phyloP scores from a whole-genome alignment of 1,284 basidiomycete species.

The Serendipita sp. region DNA sequence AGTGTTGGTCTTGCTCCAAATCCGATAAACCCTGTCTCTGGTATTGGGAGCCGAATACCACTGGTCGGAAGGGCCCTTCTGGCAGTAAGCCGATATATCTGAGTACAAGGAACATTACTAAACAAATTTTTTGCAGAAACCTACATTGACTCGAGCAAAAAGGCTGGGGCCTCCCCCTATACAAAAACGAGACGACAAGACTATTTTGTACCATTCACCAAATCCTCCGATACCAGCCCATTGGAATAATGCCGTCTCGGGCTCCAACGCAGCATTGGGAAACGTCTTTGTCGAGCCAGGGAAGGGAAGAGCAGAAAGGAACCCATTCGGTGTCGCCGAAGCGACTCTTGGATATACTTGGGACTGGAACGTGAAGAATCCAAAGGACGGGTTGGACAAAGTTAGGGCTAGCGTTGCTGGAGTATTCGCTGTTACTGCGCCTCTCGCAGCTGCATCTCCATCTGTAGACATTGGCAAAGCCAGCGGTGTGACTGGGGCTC shows the following conservation, averaged over 20 bases:
- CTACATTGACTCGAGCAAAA: neutral
- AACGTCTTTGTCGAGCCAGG: neutral
- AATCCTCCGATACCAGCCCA: neutral
- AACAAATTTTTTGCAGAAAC: neutral
- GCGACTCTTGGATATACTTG: constrained; percentile 2
- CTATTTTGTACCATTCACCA: neutral
- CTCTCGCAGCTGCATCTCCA: neutral
- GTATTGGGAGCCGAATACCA: neutral
- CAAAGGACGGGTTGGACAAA: neutral
- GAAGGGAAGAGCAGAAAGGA: neutral
- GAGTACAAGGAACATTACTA: neutral
- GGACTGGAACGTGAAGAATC: constrained; percentile 1
- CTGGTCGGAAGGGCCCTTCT: neutral
- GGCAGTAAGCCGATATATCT: neutral
- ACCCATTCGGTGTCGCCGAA: constrained; percentile 2
- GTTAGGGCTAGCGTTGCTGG: neutral
- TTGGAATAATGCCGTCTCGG: constrained; percentile 3
- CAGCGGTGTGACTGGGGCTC: neutral
- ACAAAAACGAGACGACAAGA: constrained; percentile 1
- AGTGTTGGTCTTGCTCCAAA: neutral
- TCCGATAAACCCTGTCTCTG: neutral
- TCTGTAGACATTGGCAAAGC: neutral
- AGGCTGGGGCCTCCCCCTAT: neutral
- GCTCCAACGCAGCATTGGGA: neutral
- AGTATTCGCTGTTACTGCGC: neutral